Evolutionary conservation across 371 early-diverging fungal species (phyloP).

Genomic region (Mortierella polycephala): DNA sequence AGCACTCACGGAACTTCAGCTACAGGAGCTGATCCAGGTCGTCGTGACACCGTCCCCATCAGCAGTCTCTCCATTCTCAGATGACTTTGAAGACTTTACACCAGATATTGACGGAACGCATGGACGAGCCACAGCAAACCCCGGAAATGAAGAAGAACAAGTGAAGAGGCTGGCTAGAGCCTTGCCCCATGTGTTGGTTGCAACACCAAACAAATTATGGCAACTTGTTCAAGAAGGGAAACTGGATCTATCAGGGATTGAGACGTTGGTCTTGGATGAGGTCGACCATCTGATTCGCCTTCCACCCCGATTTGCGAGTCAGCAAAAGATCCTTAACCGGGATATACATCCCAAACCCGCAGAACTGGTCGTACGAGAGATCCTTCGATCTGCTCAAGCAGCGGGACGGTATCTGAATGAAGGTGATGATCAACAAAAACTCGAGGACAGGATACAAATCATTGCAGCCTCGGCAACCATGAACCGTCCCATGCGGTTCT

Average conservation of each 20-base stretch:
- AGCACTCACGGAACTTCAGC: slow-evolving; percentile 9
- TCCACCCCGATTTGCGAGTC: slow-evolving; percentile 68
- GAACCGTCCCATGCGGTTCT: slow-evolving; percentile 71
- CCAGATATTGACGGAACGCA: too few relatives aligned
- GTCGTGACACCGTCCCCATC: slow-evolving; percentile 19
- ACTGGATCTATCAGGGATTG: slow-evolving; percentile 61
- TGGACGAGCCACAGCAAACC: not conserved
- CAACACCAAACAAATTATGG: slow-evolving; percentile 73
- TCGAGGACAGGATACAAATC: slow-evolving; percentile 57
- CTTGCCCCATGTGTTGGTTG: slow-evolving; percentile 69
- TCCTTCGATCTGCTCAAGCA: slow-evolving; percentile 53
- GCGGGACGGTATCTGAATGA: slow-evolving; percentile 16
- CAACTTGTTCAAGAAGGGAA: slow-evolving; percentile 55
- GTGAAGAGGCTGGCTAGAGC: slow-evolving; percentile 14
- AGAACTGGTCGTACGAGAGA: slow-evolving; percentile 63
- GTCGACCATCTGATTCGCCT: slow-evolving; percentile 77
- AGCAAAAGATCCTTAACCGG: slow-evolving; percentile 60
- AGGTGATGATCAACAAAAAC: not conserved
- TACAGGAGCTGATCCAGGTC: slow-evolving; percentile 48
- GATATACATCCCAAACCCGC: slow-evolving; percentile 74
- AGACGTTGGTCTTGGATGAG: slow-evolving; percentile 79
- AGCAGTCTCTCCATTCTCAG: not conserved
- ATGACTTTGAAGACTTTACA: too few relatives aligned
- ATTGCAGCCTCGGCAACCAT: slow-evolving; percentile 79
- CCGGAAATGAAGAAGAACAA: slow-evolving; percentile 16